Evolutionary conservation across 2,329 filamentous ascomycete species (phyloP).

Genomic region (Aspergillus novofumigatus): DNA sequence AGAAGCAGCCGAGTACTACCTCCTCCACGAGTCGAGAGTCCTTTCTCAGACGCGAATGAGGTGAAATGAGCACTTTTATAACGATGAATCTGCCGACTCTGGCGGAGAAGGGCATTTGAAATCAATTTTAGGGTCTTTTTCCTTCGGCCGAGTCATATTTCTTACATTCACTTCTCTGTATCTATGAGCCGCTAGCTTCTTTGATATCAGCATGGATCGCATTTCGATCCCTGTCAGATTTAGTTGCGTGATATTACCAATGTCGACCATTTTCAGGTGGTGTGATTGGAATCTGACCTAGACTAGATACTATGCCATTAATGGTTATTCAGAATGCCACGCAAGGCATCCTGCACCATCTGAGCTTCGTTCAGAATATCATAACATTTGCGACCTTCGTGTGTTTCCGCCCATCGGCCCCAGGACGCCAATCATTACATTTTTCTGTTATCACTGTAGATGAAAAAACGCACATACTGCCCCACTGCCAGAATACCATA

Average conservation of each 20-base stretch:
- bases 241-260: not conserved
- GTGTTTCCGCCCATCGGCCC: too few relatives aligned
- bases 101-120: not conserved
- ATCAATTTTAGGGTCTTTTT: not conserved
- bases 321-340: too few relatives aligned
- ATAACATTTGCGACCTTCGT: too few relatives aligned
- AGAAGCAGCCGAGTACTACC: slow-evolving; percentile 27
- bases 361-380: too few relatives aligned
- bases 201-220: not conserved
- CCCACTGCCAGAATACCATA: too few relatives aligned
- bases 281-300: not conserved
- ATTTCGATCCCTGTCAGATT: not conserved
- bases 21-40: slow-evolving; percentile 33
- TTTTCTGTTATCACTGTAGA: too few relatives aligned
- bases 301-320: too few relatives aligned
- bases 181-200: slow-evolving; percentile 16
- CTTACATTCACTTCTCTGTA: slow-evolving; percentile 20
- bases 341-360: too few relatives aligned
- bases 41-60: slow-evolving; percentile 44
- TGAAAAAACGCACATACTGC: too few relatives aligned
- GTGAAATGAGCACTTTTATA: slow-evolving; percentile 27
- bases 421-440: too few relatives aligned
- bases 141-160: not conserved
- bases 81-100: slow-evolving; percentile 1
- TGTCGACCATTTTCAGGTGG: not conserved